Evolutionary conservation across 306 rosid species (phyloP), one percentile per base, ranked within the genome.

Genomic region (Fragaria ananassa): DNA sequence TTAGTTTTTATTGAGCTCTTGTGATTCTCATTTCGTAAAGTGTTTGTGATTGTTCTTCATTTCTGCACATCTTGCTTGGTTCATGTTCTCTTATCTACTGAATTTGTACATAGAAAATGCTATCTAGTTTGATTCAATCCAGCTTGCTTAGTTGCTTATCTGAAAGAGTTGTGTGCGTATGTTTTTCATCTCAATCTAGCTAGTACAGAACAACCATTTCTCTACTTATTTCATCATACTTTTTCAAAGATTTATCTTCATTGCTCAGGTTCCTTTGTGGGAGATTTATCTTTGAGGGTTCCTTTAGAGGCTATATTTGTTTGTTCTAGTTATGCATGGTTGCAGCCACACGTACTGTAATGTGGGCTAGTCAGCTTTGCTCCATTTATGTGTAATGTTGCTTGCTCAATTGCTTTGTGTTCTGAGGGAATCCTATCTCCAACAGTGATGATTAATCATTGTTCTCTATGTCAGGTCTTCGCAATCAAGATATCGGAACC

Each of bases 381-480:
- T 23, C 31, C 31, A 58, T 58, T 14, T 10, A 1, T 27, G 6
- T 58, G 65, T 25, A 58, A 58, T 58, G 37, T 58, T 58, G 18
- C 61, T n/a, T 54, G 61, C 61, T 56, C 10, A 56, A 60, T 60
- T 10, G 50, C 50, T 73, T 58, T 42, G 8, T 56, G 54, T 73
- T 39, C 3, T 56, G 39, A 56, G 19, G 31, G 39, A 11, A 72
- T 14, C 39, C n/a, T 21, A 25, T 58, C 14, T 65, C 62, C 5
- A 56, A 18, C 23, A 57, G 13, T 29, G 25, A 8, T 9, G 25
- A 35, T 62, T 25, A 61, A 23, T 71, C 50, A 6, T 44, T 6
- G 13, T 66, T 11, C 53, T 45, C 18, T 31, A 19, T 73, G 12
- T 66, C 56, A 72, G 67, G 80, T 60, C 58, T 63, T 77, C 80